Base-by-base conservation (phyloP, 2,329 filamentous ascomycete genomes). In the Phialemonium atrogriseum region DNA sequence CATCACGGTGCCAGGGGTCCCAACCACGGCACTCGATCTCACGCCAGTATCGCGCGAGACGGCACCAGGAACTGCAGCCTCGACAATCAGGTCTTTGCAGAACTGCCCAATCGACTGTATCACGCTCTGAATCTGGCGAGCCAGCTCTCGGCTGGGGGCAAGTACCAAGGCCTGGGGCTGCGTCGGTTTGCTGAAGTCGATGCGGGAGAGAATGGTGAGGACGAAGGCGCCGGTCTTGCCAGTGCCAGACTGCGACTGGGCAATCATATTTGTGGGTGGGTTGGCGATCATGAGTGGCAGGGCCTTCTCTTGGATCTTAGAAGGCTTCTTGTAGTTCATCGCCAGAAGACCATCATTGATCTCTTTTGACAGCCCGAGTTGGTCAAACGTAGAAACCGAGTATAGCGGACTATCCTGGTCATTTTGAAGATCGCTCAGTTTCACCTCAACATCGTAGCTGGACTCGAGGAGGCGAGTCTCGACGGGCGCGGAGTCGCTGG, bases 221-320 rank as follows among this genome's bases (percentile, higher is more conserved):
- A 91, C 84, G 56, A 98, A 98, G 14, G 91, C 91, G 13, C 88
- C 91, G 0, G 91, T 98, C 68, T 98, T 98, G 51, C 91, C 91
- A 13, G 91, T 98, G 47, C 91, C 91, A 3, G 91, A 98, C 59
- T 98, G 91, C n/a, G 91, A 98, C 61, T 98, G 91, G 4, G 88
- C 91, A 51, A 98, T 89, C 73, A 98, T 83, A 60, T 96, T 96
- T 43, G 72, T 71, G 1, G 89, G 82, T n/a, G 91, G 89, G 51
- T 94, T 69, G 47, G 73, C 66, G 41, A 98, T 73, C 51, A 98
- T 82, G 34, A 98, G 70, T 17, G 91, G 91, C 12, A 98, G 73
- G 2, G 91, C 91, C 47, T 82, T 85, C 58, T 94, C 91, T 64
- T 98, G 91, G 44, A 98, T 94, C 65, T 98, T 98, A 35, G 91